Evolutionary conservation across 2,329 filamentous ascomycete genomes (phyloP), one percentile per base, ranked within the genome.

Genomic region (Xylariaceae sp.): DNA sequence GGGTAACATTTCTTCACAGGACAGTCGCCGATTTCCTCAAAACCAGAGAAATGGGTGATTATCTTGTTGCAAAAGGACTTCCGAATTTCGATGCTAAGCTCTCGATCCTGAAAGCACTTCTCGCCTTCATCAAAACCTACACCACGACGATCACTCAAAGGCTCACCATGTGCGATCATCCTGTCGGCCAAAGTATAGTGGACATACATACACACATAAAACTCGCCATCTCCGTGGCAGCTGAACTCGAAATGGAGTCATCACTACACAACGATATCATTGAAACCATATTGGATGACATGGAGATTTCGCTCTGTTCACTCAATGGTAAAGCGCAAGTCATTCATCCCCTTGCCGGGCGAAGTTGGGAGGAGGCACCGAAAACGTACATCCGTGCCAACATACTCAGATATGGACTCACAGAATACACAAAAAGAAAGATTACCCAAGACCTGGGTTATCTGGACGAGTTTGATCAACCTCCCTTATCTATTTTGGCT

Each of bases 1-100:
- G 40, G 19, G 47, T 49, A 3, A 33, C 43, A 5, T 49, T 47
- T 21, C 40, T 49, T n/a, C 47, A 49, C 22, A 40, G 44, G 1
- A 49, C 47, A 6, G 47, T 49, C 27, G 36, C 37, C 19, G 44
- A 49, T 22, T 49, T 40, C 17, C 37, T 47, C 10, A 42, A 36
- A 2, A 36, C 42, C 16, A 36, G 42, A 10, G 36, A 43, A 22
- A 42, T 46, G 11, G 12, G 20, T 7, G 47, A 49, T 4, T 37
- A 39, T 19, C 43, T 49, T 17, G 34, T 36, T 3, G 36, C 22
- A 10, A 38, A 46, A 33, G 46, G 39, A 8, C 35, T 39, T 11
- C 23, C 23, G 11, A 45, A 42, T 39, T 49, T 46, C 20, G 36
- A 49, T 43, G 42, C 47, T 2, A 16, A 46, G 20, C 17, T 49